These are phyloP conservation scores for Tolypocladium album DNA, from an alignment of 2,329 filamentous ascomycete genomes.

Conservation along the genomic window DNA sequence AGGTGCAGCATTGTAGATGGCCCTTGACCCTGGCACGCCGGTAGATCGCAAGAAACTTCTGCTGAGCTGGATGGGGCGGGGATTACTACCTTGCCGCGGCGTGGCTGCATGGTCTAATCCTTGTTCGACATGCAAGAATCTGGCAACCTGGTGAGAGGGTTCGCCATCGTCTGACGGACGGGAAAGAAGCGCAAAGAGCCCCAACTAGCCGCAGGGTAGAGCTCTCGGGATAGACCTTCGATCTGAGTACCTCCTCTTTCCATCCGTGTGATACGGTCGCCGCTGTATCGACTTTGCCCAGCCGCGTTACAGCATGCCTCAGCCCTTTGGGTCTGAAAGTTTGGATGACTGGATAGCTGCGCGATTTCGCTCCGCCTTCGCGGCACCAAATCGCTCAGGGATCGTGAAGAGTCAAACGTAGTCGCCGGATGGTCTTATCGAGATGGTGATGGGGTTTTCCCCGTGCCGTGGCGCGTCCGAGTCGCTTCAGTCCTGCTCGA, in stretches of 20 bases:
- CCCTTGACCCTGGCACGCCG: neutral
- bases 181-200: neutral
- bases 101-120: constrained; percentile 3
- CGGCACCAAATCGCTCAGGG: neutral
- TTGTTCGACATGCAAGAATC: constrained; percentile 3
- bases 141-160: neutral
- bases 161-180: neutral
- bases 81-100: neutral
- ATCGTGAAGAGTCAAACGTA: neutral
- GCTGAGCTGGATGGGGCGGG: neutral
- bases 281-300: neutral
- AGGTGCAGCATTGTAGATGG: constrained; percentile 1
- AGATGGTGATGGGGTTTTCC: neutral
- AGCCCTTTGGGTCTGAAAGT: neutral
- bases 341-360: neutral
- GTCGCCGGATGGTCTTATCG: neutral
- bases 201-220: neutral
- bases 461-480: neutral
- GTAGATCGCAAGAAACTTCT: constrained; percentile 1
- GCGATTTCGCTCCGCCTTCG: neutral
- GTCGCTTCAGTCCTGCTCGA: neutral
- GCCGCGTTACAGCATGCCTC: neutral
- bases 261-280: neutral
- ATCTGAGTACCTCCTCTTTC: neutral
- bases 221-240: neutral